Percentiles rank a stretch among this genome's conserved stretches.
Evolutionary conservation across 345 rosid genomes (phyloP).

Genomic region (Boechera stricta): DNA sequence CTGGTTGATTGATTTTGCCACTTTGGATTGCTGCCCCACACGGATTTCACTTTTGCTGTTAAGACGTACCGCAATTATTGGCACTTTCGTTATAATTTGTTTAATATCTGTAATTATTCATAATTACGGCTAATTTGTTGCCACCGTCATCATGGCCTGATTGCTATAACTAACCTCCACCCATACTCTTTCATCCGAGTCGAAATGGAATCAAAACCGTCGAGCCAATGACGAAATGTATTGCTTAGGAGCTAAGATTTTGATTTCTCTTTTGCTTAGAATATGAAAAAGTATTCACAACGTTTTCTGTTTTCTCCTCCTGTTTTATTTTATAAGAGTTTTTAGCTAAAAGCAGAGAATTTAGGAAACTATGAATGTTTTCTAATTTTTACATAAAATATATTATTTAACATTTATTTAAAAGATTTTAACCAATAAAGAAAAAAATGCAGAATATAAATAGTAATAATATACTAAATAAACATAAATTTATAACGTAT

Average conservation of each 20-base stretch:
- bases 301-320: neutral
- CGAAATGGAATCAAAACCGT: constrained; percentile 16
- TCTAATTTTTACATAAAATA: no score
- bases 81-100: neutral
- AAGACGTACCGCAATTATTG: constrained; percentile 26
- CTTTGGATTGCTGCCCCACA: constrained; percentile 39
- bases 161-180: neutral
- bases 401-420: no score
- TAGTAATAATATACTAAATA: no score
- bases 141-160: constrained; percentile 7
- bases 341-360: no score
- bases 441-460: no score
- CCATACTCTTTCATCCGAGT: neutral
- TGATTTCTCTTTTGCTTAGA: neutral
- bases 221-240: constrained; percentile 35
- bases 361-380: no score
- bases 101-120: neutral
- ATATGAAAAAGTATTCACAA: constrained; percentile 12
- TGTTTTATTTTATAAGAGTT: no score
- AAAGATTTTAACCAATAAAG: no score
- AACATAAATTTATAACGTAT: no score
- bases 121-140: neutral
- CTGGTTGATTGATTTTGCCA: constrained; percentile 47
- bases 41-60: neutral
- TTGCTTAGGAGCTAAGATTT: constrained; percentile 36